phyloP scores from a whole-genome alignment of 2,329 filamentous ascomycete species.

The Epichloe coenophiala region DNA sequence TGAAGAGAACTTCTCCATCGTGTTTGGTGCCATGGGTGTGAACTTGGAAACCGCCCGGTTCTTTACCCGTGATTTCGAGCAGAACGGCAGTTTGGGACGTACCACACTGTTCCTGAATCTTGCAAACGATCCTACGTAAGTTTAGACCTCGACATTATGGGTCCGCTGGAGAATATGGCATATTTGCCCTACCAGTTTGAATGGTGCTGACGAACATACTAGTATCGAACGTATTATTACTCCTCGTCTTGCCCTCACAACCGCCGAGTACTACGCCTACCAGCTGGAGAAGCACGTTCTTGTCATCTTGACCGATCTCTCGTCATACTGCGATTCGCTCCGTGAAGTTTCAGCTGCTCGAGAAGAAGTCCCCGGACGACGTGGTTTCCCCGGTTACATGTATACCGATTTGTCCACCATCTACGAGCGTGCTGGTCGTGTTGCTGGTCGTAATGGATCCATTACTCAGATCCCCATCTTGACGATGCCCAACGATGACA shows the following conservation, averaged over 20 bases:
- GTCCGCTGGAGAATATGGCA: too few relatives aligned
- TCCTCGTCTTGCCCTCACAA: slow-evolving; percentile 92
- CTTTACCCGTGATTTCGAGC: slow-evolving; percentile 97
- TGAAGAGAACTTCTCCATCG: slow-evolving; percentile 98
- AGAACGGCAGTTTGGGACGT: slow-evolving; percentile 97
- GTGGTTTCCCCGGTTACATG: slow-evolving; percentile 99
- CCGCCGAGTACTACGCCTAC: slow-evolving; percentile 99
- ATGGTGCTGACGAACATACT: neutral
- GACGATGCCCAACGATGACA: slow-evolving; percentile 99
- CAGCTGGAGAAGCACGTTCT: slow-evolving; percentile 99
- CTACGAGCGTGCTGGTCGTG: slow-evolving; percentile 97
- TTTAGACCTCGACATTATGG: slow-evolving; percentile 8
- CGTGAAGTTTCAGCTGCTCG: slow-evolving; percentile 96
- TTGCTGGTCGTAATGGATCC: slow-evolving; percentile 89
- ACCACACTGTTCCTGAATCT: slow-evolving; percentile 96
- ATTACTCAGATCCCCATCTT: slow-evolving; percentile 98
- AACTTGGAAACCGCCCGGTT: slow-evolving; percentile 98
- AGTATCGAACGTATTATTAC: slow-evolving; percentile 99
- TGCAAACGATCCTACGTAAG: slow-evolving; percentile 95
- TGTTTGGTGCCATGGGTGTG: slow-evolving; percentile 99
- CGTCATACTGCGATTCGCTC: slow-evolving; percentile 95
- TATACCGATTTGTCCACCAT: slow-evolving; percentile 99
- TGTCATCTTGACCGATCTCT: slow-evolving; percentile 95
- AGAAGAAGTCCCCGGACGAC: slow-evolving; percentile 97
- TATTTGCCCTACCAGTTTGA: neutral